Evolutionary conservation across 331 rosid genomes (phyloP).

Genomic region (Quercus phellos): DNA sequence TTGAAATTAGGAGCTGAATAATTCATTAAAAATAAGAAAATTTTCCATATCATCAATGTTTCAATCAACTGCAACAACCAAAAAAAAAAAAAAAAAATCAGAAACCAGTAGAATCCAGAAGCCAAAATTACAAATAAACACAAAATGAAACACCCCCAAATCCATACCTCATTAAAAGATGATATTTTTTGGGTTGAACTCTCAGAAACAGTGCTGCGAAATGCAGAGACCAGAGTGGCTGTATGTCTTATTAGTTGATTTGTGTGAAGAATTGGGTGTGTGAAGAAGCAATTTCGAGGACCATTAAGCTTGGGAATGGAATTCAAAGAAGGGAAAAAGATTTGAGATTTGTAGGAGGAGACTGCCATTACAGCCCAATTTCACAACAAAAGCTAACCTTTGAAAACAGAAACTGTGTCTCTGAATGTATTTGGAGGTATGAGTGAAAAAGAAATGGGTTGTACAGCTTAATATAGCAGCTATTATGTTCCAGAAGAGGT

Average conservation of each 20-base stretch:
- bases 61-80: constrained; percentile 55
- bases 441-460: too few relatives aligned
- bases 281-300: not conserved
- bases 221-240: constrained; percentile 3
- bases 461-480: too few relatives aligned
- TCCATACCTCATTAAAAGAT: constrained; percentile 29
- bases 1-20: too few relatives aligned
- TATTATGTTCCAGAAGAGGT: too few relatives aligned
- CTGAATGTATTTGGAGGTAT: too few relatives aligned
- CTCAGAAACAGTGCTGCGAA: not conserved
- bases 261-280: not conserved
- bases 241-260: not conserved
- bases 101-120: not conserved
- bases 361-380: not conserved
- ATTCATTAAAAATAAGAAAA: too few relatives aligned
- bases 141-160: not conserved
- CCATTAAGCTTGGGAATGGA: not conserved
- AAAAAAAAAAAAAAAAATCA: not conserved
- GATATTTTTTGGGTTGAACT: not conserved
- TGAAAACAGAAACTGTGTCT: too few relatives aligned
- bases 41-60: constrained; percentile 34
- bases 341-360: not conserved
- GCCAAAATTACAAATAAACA: not conserved
- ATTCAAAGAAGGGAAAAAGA: not conserved
- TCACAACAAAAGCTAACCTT: too few relatives aligned